A percentile compares a stretch with the other conserved stretches of the same genome.
These are phyloP conservation scores for Golovinomyces cichoracearum DNA, from an alignment of 2,329 filamentous ascomycete genomes.

Conservation along the genomic window DNA sequence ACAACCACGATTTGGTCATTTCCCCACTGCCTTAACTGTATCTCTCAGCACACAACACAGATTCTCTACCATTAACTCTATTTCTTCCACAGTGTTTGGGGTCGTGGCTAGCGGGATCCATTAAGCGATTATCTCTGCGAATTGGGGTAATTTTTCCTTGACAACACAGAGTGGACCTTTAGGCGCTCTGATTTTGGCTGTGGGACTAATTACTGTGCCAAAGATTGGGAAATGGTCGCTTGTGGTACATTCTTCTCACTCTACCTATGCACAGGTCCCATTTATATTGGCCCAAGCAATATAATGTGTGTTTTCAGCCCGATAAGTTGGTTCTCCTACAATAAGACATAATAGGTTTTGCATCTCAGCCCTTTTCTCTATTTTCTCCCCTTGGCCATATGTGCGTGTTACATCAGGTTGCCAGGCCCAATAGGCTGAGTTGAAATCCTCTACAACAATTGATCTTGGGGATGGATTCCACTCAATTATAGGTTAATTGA, in stretches of 20 bases:
- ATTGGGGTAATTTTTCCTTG: too few relatives aligned
- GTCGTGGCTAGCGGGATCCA: too few relatives aligned
- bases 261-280: background rate
- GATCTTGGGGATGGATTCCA: background rate
- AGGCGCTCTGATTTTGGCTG: too few relatives aligned
- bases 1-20: background rate
- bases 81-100: too few relatives aligned
- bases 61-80: too few relatives aligned
- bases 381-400: background rate
- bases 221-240: background rate
- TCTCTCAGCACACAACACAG: background rate
- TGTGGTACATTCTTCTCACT: background rate
- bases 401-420: too few relatives aligned
- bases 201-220: too few relatives aligned
- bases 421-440: background rate
- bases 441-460: background rate
- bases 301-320: background rate
- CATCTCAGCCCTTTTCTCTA: background rate
- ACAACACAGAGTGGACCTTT: too few relatives aligned
- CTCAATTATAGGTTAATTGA: background rate
- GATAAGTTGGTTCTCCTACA: background rate
- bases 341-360: background rate
- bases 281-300: background rate
- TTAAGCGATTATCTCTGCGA: too few relatives aligned
- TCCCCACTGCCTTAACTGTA: background rate